A percentile compares a stretch with the other conserved stretches of the same genome.
Evolutionary conservation across 176 grass and related monocot genomes (phyloP).

Genomic region (Aegilops bicornis): DNA sequence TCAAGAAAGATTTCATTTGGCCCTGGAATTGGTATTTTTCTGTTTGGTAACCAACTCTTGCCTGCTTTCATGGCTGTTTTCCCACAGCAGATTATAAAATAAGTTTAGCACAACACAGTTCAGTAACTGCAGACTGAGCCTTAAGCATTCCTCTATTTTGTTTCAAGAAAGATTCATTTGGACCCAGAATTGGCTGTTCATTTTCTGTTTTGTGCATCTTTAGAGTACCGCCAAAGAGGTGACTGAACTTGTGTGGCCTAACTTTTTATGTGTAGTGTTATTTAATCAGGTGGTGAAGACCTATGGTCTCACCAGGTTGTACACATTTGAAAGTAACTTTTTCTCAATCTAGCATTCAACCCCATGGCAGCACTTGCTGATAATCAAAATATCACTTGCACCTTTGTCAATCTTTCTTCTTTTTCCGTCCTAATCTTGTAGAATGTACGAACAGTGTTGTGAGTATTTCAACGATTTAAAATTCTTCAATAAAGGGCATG

Average conservation of each 20-base stretch:
- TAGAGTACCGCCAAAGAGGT: background rate
- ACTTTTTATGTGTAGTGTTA: background rate
- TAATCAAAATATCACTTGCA: background rate
- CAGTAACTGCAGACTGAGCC: background rate
- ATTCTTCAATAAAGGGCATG: background rate
- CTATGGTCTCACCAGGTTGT: slow-evolving; percentile 13
- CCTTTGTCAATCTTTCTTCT: slow-evolving; percentile 1
- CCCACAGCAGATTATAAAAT: background rate
- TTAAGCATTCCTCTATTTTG: background rate
- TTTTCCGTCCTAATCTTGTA: slow-evolving; percentile 1
- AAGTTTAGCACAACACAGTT: background rate
- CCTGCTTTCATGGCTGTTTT: background rate
- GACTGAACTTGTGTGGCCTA: background rate
- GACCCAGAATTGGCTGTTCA: background rate
- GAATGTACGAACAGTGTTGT: slow-evolving; percentile 8
- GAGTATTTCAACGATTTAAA: background rate
- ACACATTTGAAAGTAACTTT: background rate
- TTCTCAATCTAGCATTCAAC: background rate
- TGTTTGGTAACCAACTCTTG: background rate
- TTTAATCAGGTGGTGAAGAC: background rate
- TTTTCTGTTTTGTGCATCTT: slow-evolving; percentile 20
- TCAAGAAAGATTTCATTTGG: background rate
- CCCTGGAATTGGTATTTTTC: background rate
- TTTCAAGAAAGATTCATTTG: background rate
- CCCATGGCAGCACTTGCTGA: background rate